Percentiles rank a stretch among this genome's conserved stretches.
phyloP scores from a whole-genome alignment of 179 eudicot genomes.

The Spergularia azorica region DNA sequence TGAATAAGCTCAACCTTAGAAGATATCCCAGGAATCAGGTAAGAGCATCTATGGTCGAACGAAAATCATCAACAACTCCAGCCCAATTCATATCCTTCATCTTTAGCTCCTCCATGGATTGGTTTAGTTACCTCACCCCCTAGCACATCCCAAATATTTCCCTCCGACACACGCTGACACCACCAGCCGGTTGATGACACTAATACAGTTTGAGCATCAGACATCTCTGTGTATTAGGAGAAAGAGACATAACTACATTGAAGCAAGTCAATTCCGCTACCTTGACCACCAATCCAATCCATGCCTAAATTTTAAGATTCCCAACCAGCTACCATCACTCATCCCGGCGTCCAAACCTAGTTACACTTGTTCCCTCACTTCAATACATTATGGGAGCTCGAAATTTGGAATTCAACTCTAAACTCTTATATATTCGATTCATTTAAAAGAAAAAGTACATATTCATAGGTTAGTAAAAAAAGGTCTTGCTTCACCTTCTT shows the following conservation, averaged over 20 bases:
- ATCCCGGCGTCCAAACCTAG: not conserved
- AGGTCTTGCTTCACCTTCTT: too few species aligned
- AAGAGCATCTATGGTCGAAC: not conserved
- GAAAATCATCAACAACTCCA: not conserved
- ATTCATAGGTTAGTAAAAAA: too few species aligned
- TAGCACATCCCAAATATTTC: not conserved
- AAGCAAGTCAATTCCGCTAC: not conserved
- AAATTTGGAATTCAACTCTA: not conserved
- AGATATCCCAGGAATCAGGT: not conserved
- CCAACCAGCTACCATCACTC: not conserved
- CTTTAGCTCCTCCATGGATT: too few species aligned
- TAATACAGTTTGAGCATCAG: not conserved
- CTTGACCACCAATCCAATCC: not conserved
- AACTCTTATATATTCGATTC: not conserved
- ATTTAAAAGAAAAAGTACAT: too few species aligned
- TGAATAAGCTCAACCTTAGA: too few species aligned
- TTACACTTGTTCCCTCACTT: not conserved
- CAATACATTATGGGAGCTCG: not conserved
- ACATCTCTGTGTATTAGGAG: not conserved
- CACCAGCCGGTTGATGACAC: not conserved
- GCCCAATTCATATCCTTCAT: not conserved
- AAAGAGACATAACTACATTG: not conserved
- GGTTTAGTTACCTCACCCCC: not conserved
- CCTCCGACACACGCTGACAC: not conserved
- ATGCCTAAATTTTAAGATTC: not conserved